Percentiles rank a stretch among this genome's conserved stretches.
Conservation (phyloP, 352 stramenopile genomes). For the Globisporangium irregulare region DNA sequence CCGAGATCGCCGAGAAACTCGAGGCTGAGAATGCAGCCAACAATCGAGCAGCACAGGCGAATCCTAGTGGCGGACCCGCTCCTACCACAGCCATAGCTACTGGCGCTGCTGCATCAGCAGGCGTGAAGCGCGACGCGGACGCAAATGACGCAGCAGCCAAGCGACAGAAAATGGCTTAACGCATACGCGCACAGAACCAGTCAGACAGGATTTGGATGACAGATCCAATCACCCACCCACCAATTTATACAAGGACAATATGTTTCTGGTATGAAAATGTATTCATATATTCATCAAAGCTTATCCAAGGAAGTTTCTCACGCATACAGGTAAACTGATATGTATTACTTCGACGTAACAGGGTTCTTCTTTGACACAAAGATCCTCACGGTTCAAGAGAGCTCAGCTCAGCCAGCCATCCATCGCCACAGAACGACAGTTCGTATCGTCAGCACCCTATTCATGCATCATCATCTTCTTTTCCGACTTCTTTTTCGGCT, state of each 20-base stretch:
- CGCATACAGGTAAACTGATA: not conserved
- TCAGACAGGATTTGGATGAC: not conserved
- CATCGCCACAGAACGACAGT: not conserved
- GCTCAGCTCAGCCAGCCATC: not conserved
- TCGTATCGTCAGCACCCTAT: not conserved
- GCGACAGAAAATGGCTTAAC: conserved; percentile 56
- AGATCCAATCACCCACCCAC: not conserved
- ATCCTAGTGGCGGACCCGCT: conserved; percentile 1
- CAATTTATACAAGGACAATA: not conserved
- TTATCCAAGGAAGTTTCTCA: not conserved
- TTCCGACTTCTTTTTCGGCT: not conserved
- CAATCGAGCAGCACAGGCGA: conserved; percentile 15
- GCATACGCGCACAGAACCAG: not conserved
- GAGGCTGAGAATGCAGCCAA: conserved; percentile 38
- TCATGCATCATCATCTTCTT: not conserved
- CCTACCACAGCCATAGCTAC: conserved; percentile 1
- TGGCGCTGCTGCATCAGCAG: not conserved
- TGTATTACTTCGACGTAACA: not conserved
- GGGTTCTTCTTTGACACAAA: not conserved
- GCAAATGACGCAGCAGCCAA: conserved; percentile 27
- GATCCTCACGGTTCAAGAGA: not conserved
- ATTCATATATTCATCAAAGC: not conserved
- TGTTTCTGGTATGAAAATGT: not conserved
- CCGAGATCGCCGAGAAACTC: conserved; percentile 78
- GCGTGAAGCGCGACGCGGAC: conserved; percentile 27